phyloP scores from a whole-genome alignment of 2,329 filamentous ascomycete genomes.

The Aspergillus neoniger region DNA sequence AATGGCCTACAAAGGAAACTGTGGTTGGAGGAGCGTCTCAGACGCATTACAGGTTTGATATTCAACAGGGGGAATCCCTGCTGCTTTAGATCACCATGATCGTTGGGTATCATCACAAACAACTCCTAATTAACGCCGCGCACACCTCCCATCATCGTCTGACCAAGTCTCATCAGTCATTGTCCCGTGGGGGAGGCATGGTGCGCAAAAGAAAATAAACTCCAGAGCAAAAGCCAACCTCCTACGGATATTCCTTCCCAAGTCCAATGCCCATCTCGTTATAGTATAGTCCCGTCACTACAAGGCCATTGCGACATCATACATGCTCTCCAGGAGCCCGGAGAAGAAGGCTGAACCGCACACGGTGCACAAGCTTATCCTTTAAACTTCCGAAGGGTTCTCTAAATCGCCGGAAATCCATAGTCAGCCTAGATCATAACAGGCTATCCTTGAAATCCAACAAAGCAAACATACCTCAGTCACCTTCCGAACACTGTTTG shows the following conservation, averaged over 20 bases:
- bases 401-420: slow-evolving; percentile 45
- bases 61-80: neutral
- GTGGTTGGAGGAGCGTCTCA: neutral
- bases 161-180: neutral
- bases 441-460: neutral
- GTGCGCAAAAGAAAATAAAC: neutral
- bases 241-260: neutral
- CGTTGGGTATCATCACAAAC: slow-evolving; percentile 19
- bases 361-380: slow-evolving; percentile 50
- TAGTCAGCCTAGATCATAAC: slow-evolving; percentile 9
- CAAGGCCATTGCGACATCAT: neutral
- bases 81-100: slow-evolving; percentile 1
- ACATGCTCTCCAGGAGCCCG: neutral
- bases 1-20: neutral
- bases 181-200: neutral
- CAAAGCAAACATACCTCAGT: slow-evolving; percentile 61
- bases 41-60: neutral
- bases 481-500: slow-evolving; percentile 74
- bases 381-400: slow-evolving; percentile 68
- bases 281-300: neutral
- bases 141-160: neutral
- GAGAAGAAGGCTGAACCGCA: slow-evolving; percentile 1
- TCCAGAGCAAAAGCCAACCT: neutral
- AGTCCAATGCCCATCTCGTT: neutral
- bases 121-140: slow-evolving; percentile 12